phyloP scores from a whole-genome alignment of 1,284 basidiomycete genomes.

The Porogramme epimiltina region DNA sequence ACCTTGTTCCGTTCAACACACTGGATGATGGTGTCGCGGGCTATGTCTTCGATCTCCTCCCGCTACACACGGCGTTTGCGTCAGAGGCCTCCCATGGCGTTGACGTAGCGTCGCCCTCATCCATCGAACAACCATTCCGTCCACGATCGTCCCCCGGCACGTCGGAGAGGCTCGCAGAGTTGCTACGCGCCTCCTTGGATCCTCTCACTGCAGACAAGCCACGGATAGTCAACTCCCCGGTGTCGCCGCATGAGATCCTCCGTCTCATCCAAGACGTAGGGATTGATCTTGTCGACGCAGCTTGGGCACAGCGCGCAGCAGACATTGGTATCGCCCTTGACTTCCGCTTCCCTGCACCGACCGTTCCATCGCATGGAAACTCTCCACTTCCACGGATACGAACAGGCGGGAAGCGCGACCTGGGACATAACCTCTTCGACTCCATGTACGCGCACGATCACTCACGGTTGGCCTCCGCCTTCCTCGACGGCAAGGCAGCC shows the following conservation, averaged over 20 bases:
- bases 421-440: constrained; percentile 77
- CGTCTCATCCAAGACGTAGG: constrained; percentile 63
- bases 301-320: constrained; percentile 68
- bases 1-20: constrained; percentile 48
- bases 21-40: constrained; percentile 71
- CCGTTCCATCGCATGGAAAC: not conserved
- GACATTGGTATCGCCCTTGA: constrained; percentile 73
- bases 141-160: constrained; percentile 15
- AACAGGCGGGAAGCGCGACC: constrained; percentile 35
- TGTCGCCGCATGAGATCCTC: constrained; percentile 76
- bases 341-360: constrained; percentile 67
- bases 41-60: constrained; percentile 68
- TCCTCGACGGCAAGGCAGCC: constrained; percentile 33
- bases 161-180: constrained; percentile 14
- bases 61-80: constrained; percentile 42
- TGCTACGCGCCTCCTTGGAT: constrained; percentile 61
- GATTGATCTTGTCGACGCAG: constrained; percentile 72
- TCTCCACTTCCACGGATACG: constrained; percentile 12
- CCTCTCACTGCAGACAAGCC: constrained; percentile 56
- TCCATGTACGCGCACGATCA: constrained; percentile 61
- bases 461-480: constrained; percentile 45
- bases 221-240: constrained; percentile 58
- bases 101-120: no score
- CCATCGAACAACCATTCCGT: no score
- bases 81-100: constrained; percentile 1